Base-by-base conservation (phyloP, 2,329 filamentous ascomycete species). In the Berkeleyomyces rouxiae region DNA sequence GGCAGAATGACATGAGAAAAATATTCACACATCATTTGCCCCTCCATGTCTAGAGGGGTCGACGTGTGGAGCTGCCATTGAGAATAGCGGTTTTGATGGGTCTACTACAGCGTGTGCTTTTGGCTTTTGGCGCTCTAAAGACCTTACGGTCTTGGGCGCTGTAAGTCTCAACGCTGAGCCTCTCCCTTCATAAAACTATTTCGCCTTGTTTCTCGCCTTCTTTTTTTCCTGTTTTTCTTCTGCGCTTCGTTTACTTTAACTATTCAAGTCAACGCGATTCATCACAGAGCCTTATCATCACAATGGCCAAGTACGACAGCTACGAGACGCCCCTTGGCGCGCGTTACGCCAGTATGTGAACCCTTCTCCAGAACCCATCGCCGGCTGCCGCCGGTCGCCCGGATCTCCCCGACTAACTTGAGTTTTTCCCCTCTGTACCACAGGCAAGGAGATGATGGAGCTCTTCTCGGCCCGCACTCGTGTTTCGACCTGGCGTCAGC, bases 391-490 rank as follows among this genome's bases (percentile, higher is more conserved):
- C n/a, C 58, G 44, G 44, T 39, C 36, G 51, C 40, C 58, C 58
- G 58, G 39, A 47, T 59, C 44, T 59, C 58, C 31, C 44, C 58
- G 42, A 44, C 58, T 44, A 47, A 59, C 23, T 58, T 3, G 53
- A 10, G n/a, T 9, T 23, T 10, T 31, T 23, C n/a, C 55, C 42
- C 33, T 36, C 43, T 59, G 44, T 59, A 37, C 11, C 16, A 37
- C 40, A 64, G 61, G 61, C 68, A 71, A 73, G 66, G 86, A 87
- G 74, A 91, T 93, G 87, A 81, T 85, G 69, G 79, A 81, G 67
- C 82, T 96, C 66, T 96, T 96, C 78, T 86, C 84, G 68, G 82
- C 85, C 64, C 82, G 89, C 51, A 85, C 83, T 61, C 81, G 90
- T 39, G 83, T 85, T 72, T 85, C 82, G 49, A 90, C 84, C 62